Conservation (phyloP, 73 alveolate genomes). For the Paramecium tetraurelia region DNA sequence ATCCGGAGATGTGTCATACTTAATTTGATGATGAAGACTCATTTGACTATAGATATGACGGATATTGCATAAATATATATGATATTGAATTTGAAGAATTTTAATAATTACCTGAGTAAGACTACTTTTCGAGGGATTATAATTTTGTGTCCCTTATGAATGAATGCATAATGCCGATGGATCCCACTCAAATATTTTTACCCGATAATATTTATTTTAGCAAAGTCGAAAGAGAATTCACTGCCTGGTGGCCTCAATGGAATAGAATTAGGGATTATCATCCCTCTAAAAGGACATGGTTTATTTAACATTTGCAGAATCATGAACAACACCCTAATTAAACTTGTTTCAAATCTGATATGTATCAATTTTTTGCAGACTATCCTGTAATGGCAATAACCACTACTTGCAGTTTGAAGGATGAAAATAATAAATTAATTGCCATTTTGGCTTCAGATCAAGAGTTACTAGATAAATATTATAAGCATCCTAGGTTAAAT, state of each 20-base stretch:
- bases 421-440: background rate
- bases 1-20: conserved; percentile 4
- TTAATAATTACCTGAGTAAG: background rate
- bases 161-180: background rate
- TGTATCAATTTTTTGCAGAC: background rate
- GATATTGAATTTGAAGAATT: background rate
- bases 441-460: background rate
- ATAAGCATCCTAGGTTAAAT: background rate
- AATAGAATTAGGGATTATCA: background rate
- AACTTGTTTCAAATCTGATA: background rate
- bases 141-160: background rate
- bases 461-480: background rate
- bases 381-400: background rate
- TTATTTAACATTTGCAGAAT: background rate
- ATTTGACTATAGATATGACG: background rate
- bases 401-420: background rate
- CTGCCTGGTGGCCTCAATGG: conserved; percentile 32
- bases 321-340: background rate
- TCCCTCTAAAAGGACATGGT: background rate
- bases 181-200: background rate
- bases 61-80: background rate
- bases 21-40: background rate
- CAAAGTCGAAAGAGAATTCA: background rate
- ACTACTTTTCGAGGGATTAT: background rate
- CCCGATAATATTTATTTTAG: background rate